Evolutionary conservation across 441 rosid genomes (phyloP).

Genomic region (Hypseocharis bilobata): DNA sequence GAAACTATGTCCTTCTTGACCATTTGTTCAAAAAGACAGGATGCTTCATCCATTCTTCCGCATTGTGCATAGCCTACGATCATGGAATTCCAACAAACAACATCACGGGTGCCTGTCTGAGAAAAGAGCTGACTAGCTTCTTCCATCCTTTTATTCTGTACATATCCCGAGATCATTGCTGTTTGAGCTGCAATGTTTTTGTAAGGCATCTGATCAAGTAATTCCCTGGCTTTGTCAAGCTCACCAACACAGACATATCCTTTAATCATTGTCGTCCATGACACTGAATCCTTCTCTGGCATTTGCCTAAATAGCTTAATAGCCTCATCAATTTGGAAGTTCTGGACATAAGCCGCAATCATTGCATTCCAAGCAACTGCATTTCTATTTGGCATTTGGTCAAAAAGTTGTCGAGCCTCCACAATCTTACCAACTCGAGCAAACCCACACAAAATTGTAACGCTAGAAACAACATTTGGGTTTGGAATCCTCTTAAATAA

Average conservation of each 20-base stretch:
- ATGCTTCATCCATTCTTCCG: constrained; percentile 32
- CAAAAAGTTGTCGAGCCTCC: constrained; percentile 46
- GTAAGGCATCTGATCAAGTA: constrained; percentile 25
- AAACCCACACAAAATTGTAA: constrained; percentile 18
- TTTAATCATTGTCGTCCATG: constrained; percentile 33
- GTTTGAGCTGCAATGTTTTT: constrained; percentile 26
- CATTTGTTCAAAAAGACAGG: constrained; percentile 25
- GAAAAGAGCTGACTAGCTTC: constrained; percentile 26
- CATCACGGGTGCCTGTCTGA: constrained; percentile 23
- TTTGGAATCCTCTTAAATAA: constrained; percentile 26
- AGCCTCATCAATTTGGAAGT: constrained; percentile 59
- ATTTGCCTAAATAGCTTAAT: constrained; percentile 46
- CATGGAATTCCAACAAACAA: constrained; percentile 32
- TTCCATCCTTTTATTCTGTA: constrained; percentile 21
- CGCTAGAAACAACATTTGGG: constrained; percentile 28
- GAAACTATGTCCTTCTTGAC: constrained; percentile 28
- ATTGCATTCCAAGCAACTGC: constrained; percentile 61
- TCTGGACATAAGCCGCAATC: constrained; percentile 64
- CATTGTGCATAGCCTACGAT: constrained; percentile 25
- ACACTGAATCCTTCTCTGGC: constrained; percentile 20
- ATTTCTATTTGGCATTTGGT: constrained; percentile 29
- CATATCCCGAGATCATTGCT: constrained; percentile 33
- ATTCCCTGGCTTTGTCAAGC: constrained; percentile 28
- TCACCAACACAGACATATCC: constrained; percentile 27
- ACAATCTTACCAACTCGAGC: constrained; percentile 28